phyloP scores from a whole-genome alignment of 1,139 yeast genomes.

The Pneumocystis oryctolagi region DNA sequence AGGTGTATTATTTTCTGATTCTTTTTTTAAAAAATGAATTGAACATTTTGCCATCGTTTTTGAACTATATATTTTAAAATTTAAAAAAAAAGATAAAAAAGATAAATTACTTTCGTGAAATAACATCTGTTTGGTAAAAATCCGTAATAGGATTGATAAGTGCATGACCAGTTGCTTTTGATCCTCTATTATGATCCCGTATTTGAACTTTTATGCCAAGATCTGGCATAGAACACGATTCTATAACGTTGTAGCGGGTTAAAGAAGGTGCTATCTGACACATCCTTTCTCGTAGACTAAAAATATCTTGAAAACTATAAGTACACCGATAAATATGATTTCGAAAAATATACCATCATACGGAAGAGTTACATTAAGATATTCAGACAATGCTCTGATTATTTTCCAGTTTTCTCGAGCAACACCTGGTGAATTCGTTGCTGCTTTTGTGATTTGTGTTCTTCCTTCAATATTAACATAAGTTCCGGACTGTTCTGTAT shows the following conservation, averaged over 20 bases:
- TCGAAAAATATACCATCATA: slow-evolving; percentile 38
- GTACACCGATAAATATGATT: background rate
- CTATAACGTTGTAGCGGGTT: slow-evolving; percentile 60
- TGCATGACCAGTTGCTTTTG: slow-evolving; percentile 34
- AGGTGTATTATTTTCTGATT: background rate
- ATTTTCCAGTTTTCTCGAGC: slow-evolving; percentile 93
- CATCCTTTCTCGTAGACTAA: slow-evolving; percentile 54
- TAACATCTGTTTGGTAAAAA: slow-evolving; percentile 79
- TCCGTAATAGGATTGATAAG: slow-evolving; percentile 44
- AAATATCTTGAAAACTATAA: slow-evolving; percentile 25
- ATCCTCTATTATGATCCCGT: slow-evolving; percentile 26
- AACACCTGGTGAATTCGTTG: slow-evolving; percentile 78
- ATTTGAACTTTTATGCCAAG: slow-evolving; percentile 42
- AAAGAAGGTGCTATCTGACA: slow-evolving; percentile 72
- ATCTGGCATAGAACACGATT: slow-evolving; percentile 48
- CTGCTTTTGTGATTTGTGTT: slow-evolving; percentile 73
- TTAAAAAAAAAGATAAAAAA: slow-evolving; percentile 77
- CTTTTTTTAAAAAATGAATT: slow-evolving; percentile 12
- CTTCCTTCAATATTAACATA: slow-evolving; percentile 86
- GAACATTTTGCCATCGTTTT: slow-evolving; percentile 10
- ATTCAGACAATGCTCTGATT: slow-evolving; percentile 69
- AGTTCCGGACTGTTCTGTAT: slow-evolving; percentile 80
- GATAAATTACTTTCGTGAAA: slow-evolving; percentile 53
- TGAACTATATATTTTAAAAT: slow-evolving; percentile 23
- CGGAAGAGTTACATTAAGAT: slow-evolving; percentile 54